Base-by-base conservation (phyloP, 352 stramenopile genomes). In the Phytophthora macrochlamydospora region DNA sequence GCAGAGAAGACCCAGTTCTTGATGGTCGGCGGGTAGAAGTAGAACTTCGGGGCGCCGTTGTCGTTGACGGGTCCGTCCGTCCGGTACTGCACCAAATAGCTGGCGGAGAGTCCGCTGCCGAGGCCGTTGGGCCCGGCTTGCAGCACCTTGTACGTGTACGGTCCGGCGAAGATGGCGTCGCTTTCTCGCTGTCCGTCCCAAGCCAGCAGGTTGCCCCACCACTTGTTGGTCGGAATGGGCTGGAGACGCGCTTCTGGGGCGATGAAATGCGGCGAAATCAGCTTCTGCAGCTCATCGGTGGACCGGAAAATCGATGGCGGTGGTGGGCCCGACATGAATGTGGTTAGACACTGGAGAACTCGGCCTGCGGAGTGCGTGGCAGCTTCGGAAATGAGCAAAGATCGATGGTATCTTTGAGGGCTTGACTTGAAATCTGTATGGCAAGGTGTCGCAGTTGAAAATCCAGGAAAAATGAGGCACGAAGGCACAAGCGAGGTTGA, bases 141-240 rank as follows among this genome's bases (percentile, higher is more conserved):
- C 43, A 82, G 69, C 13, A 91, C 55, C 45, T 83, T 80, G 67
- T 91, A 82, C 45, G 84, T 85, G 72, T 93, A 94, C 37, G 87
- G 82, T 6, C 81, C 81, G 2, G 80, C 69, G 55, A 93, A 94
- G 49, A 93, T 67, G 45, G 87, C 80, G 55, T 94, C 87, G 33
- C 83, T 91, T 42, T 92, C 83, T 30, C 68, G 75, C 24, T 79
- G 46, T 18, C 67, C 68, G 56, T 89, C 64, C 71, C 71, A 91
- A 7, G 85, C 83, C 18, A 95, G 62, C 46, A 95, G 70, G 57
- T 95, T 95, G 53, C 87, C 87, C 87, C 87, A 95, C 87, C 87
- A 95, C 9, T 84, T 79, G 62, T 95, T 95, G 12, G 87, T 95
- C 11, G 87, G 85, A 51, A 95, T 69, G 12, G 83, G 77, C 40